A percentile compares a stretch with the other conserved stretches of the same genome.
phyloP scores from a whole-genome alignment of 2,329 filamentous ascomycete genomes.

The Thermomyces lanuginosus region DNA sequence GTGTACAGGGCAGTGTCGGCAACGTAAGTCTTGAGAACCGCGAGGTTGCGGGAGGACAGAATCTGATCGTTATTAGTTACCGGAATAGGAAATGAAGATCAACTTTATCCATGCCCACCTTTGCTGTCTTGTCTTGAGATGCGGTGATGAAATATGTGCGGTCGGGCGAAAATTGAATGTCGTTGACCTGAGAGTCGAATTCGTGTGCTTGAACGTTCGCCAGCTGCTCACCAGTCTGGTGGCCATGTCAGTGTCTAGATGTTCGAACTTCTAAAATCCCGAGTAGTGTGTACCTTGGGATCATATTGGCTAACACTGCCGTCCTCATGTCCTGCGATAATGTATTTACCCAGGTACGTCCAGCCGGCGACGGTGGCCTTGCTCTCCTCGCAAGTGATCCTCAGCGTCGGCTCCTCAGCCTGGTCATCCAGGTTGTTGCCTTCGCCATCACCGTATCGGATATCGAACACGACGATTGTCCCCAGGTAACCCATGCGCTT shows the following conservation, averaged over 20 bases:
- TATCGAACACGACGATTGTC: conserved; percentile 83
- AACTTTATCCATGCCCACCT: conserved; percentile 39
- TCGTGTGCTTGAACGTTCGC: conserved; percentile 75
- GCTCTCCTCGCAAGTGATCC: conserved; percentile 85
- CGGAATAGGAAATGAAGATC: not conserved
- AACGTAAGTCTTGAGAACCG: conserved; percentile 80
- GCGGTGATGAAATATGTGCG: conserved; percentile 97
- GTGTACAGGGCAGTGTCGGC: conserved; percentile 94
- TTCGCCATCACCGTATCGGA: conserved; percentile 54
- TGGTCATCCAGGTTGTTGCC: conserved; percentile 51
- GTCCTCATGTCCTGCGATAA: conserved; percentile 95
- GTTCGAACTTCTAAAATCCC: not conserved
- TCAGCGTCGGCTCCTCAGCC: conserved; percentile 62
- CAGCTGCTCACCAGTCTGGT: conserved; percentile 59
- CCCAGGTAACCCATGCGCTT: conserved; percentile 95
- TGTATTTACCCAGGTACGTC: conserved; percentile 88
- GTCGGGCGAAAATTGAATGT: conserved; percentile 88
- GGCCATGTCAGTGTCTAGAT: conserved; percentile 8
- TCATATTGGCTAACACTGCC: conserved; percentile 84
- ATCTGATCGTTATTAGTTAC: conserved; percentile 35
- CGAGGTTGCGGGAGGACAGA: conserved; percentile 68
- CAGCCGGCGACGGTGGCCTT: conserved; percentile 96
- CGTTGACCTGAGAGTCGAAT: conserved; percentile 65
- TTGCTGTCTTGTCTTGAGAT: conserved; percentile 93
- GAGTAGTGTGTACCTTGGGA: conserved; percentile 47